phyloP scores from a whole-genome alignment of 139 green algal species.

The Chlamydomonas sp. region DNA sequence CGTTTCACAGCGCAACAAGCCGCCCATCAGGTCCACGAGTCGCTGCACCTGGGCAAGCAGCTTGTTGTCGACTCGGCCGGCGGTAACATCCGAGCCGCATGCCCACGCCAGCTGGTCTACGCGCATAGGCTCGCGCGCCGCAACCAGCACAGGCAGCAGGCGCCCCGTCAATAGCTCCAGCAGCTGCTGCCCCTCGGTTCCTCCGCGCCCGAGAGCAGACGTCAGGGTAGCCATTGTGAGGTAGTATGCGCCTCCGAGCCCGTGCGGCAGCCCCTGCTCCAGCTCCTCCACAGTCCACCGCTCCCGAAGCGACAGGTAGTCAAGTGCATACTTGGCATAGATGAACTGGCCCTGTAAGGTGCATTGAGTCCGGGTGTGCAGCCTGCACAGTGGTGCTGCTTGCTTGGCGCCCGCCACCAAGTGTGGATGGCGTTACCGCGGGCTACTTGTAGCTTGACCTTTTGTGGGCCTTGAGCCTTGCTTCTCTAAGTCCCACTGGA shows the following conservation, averaged over 20 bases:
- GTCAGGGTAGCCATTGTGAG: neutral
- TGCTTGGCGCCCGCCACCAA: too few species aligned
- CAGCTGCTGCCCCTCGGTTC: neutral
- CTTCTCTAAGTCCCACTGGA: too few species aligned
- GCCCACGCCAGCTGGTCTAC: neutral
- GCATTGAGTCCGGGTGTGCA: too few species aligned
- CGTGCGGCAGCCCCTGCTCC: neutral
- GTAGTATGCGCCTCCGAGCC: neutral
- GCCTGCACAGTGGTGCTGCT: too few species aligned
- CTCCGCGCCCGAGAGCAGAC: neutral
- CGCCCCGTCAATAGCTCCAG: neutral
- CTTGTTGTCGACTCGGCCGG: neutral
- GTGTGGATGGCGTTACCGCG: too few species aligned
- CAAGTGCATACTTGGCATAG: neutral
- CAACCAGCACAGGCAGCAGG: neutral
- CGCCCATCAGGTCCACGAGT: neutral
- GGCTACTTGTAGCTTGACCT: too few species aligned
- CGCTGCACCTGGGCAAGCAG: neutral
- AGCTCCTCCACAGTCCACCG: neutral
- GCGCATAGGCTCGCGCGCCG: neutral
- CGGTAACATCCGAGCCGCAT: neutral
- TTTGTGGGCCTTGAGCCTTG: too few species aligned
- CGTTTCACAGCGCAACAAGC: neutral
- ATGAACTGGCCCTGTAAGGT: constrained; percentile 1
- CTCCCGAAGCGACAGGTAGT: neutral